phyloP scores from a whole-genome alignment of 306 rosid genomes.

The Acacia melanoxylon region DNA sequence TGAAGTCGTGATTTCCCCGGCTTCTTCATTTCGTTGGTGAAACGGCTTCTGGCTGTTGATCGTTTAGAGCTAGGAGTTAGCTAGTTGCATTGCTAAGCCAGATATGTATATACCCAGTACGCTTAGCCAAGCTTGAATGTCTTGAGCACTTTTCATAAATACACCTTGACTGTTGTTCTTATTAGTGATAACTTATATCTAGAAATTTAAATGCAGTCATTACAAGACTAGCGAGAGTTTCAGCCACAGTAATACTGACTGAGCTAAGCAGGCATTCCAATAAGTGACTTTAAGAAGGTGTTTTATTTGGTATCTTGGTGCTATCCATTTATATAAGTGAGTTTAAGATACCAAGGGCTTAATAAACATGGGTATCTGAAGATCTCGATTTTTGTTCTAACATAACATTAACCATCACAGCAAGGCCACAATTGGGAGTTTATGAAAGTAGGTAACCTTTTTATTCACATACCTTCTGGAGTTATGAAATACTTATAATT shows the following conservation, averaged over 20 bases:
- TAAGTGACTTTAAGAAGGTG: not conserved
- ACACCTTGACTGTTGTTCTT: not conserved
- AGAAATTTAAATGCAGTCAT: not conserved
- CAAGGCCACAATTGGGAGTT: not conserved
- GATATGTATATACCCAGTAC: not conserved
- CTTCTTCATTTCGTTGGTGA: too few species aligned
- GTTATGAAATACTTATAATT: not conserved
- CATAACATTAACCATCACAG: not conserved
- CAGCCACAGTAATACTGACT: slow-evolving; percentile 3
- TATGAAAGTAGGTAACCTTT: not conserved
- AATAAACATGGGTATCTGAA: not conserved
- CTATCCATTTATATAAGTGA: not conserved
- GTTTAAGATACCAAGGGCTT: not conserved
- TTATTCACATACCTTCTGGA: not conserved
- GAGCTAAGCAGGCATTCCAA: slow-evolving; percentile 11
- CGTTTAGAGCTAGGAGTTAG: not conserved
- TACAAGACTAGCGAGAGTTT: not conserved
- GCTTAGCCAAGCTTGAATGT: slow-evolving; percentile 7
- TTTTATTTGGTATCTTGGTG: not conserved
- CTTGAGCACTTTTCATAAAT: not conserved
- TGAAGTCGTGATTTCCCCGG: not conserved
- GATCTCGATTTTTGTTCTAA: not conserved
- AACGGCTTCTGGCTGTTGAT: not conserved
- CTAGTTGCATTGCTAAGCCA: not conserved
- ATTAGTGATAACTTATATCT: not conserved